phyloP scores from a whole-genome alignment of 2,329 filamentous ascomycete genomes.

The Diplocarpon rosae region DNA sequence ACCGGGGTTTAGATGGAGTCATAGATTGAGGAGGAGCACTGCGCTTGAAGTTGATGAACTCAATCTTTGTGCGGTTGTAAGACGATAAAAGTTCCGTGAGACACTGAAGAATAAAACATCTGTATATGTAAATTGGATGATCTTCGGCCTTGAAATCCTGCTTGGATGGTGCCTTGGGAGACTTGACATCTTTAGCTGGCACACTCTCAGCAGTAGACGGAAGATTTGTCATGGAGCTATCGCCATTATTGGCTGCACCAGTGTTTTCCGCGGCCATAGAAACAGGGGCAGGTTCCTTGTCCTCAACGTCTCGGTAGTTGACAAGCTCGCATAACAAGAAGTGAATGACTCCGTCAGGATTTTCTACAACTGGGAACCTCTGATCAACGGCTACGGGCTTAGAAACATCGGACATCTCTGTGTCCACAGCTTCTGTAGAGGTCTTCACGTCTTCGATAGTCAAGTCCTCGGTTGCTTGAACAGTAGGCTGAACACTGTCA shows the following conservation, averaged over 20 bases:
- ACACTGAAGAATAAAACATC: constrained; percentile 89
- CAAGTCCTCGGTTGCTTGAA: constrained; percentile 28
- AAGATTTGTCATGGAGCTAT: constrained; percentile 20
- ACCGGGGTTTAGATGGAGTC: constrained; percentile 88
- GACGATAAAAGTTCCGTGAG: constrained; percentile 81
- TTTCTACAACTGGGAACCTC: constrained; percentile 78
- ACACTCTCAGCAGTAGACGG: constrained; percentile 29
- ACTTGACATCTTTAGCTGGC: constrained; percentile 15
- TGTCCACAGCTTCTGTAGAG: constrained; percentile 47
- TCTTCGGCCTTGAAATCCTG: constrained; percentile 79
- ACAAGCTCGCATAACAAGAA: constrained; percentile 88
- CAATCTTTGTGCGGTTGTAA: constrained; percentile 91
- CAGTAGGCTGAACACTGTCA: constrained; percentile 25
- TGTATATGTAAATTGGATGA: constrained; percentile 91
- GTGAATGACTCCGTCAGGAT: constrained; percentile 89
- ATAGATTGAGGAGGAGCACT: constrained; percentile 68
- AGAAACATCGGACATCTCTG: constrained; percentile 50
- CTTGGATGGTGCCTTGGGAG: constrained; percentile 53
- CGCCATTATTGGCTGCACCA: constrained; percentile 12
- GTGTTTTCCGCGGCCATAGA: constrained; percentile 10
- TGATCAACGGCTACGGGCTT: constrained; percentile 52
- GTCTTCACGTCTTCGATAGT: constrained; percentile 41
- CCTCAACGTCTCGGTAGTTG: constrained; percentile 85
- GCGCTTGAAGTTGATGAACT: constrained; percentile 98
- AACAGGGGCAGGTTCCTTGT: constrained; percentile 49